Evolutionary conservation across 2,329 filamentous ascomycete species (phyloP), one percentile per base, ranked within the genome.

Genomic region (Ilyonectria mors-panacis): DNA sequence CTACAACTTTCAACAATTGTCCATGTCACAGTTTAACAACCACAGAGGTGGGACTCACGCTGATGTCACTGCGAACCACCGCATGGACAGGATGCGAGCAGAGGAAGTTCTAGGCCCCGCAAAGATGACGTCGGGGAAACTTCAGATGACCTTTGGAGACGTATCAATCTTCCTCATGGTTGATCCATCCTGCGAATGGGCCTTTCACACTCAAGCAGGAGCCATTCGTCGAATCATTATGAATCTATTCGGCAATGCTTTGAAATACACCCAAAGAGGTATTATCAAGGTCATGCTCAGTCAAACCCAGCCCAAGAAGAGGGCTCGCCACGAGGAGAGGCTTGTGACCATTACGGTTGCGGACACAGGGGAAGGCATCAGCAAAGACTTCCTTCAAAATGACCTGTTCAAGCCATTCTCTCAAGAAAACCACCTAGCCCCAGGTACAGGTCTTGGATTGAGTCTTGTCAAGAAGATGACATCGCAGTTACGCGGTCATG

Each of bases 351-450:
- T 90, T 19, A 86, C 82, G 0, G 85, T 93, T 3, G 81, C 83
- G 0, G 91, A 93, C 72, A 90, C 91, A 0, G 91, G 91, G 0
- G 86, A 85, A 59, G 92, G 91, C 4, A 93, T 93, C 53, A 86
- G 85, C 0, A 82, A 87, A 12, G 87, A 92, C 15, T 93, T 89
- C 69, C 79, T 92, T n/a, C 83, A 85, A 23, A 85, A 87, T 15
- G 84, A 85, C n/a, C 78, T 92, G 0, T 93, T 91, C 73, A 88
- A 85, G 0, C 88, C 90, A 0, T 92, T 92, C 64, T 79, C 84
- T 0, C 91, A 93, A 69, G 91, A 93, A 72, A 85, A 92, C 57
- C 79, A 82, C 0, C 78, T 93, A 4, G 83, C 86, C 0, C 85
- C 87, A 0, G 91, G 91, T 0, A 87, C 88, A 1, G 91, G 91